Conservation (phyloP, 306 rosid genomes). For the Albizia julibrissin region DNA sequence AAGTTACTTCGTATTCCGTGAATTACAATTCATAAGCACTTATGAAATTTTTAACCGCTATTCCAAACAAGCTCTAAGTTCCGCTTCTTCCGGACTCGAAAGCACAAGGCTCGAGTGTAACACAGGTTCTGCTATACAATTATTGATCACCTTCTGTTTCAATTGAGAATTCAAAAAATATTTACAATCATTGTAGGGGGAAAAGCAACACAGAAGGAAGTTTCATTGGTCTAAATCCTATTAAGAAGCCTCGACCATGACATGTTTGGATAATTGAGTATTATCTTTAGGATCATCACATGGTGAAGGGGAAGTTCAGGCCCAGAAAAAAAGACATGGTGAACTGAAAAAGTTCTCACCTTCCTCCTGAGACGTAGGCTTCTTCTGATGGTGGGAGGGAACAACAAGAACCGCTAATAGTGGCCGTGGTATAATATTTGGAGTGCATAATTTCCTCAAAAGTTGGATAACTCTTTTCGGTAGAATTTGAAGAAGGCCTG, state of each 20-base stretch:
- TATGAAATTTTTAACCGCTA: no score
- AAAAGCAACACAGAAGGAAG: neutral
- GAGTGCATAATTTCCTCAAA: constrained; percentile 52
- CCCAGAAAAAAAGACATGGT: neutral
- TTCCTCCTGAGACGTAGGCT: constrained; percentile 43
- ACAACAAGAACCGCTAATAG: constrained; percentile 37
- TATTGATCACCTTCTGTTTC: neutral
- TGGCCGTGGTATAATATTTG: constrained; percentile 43
- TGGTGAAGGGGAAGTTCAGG: neutral
- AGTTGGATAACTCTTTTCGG: constrained; percentile 46
- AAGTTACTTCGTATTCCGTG: no score
- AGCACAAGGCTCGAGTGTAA: neutral
- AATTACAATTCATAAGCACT: no score
- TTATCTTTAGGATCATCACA: neutral
- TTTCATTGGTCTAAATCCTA: neutral
- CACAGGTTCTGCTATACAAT: neutral
- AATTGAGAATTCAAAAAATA: neutral
- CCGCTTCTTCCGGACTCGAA: neutral
- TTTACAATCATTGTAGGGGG: neutral
- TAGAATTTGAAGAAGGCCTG: constrained; percentile 21
- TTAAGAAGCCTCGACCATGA: neutral
- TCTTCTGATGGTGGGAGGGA: constrained; percentile 27
- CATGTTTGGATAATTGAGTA: neutral
- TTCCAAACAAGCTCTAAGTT: no score
- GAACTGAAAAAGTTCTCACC: constrained; percentile 28